Percentiles rank a stretch among this genome's conserved stretches.
phyloP scores from a whole-genome alignment of 2,329 filamentous ascomycete species.

The Pseudogymnoascus sp. region DNA sequence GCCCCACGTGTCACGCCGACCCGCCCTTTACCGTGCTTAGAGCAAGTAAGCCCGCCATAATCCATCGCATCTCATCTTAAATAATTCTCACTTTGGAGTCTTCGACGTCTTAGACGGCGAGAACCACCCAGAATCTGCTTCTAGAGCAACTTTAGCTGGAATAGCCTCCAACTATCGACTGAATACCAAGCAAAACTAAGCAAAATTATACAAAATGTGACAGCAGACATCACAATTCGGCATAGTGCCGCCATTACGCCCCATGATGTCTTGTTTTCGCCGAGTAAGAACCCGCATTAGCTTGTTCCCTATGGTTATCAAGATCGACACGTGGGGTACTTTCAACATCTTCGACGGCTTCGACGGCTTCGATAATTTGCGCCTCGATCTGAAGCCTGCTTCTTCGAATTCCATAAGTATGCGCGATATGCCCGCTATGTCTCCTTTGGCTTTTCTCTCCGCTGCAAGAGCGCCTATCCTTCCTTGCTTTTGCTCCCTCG shows the following conservation, averaged over 20 bases:
- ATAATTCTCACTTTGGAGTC: neutral
- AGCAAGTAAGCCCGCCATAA: neutral
- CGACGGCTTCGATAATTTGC: neutral
- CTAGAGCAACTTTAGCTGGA: neutral
- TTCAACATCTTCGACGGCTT: neutral
- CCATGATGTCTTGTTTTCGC: neutral
- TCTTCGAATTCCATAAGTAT: constrained; percentile 1
- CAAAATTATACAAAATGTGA: neutral
- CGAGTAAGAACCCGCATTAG: constrained; percentile 5
- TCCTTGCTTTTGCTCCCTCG: neutral
- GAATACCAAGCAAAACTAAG: neutral
- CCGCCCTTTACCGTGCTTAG: neutral
- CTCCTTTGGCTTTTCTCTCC: neutral
- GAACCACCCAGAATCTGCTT: neutral
- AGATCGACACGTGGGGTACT: constrained; percentile 9
- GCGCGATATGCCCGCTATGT: neutral
- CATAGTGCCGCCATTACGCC: neutral
- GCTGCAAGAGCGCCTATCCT: constrained; percentile 3
- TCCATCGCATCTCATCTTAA: neutral
- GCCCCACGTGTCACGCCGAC: neutral
- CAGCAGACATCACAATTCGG: neutral
- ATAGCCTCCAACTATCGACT: neutral
- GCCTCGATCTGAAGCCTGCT: neutral
- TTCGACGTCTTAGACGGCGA: neutral
- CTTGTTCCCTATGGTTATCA: constrained; percentile 1